Conservation (phyloP, 2,329 filamentous ascomycete genomes). For the Cordyceps tenuipes region DNA sequence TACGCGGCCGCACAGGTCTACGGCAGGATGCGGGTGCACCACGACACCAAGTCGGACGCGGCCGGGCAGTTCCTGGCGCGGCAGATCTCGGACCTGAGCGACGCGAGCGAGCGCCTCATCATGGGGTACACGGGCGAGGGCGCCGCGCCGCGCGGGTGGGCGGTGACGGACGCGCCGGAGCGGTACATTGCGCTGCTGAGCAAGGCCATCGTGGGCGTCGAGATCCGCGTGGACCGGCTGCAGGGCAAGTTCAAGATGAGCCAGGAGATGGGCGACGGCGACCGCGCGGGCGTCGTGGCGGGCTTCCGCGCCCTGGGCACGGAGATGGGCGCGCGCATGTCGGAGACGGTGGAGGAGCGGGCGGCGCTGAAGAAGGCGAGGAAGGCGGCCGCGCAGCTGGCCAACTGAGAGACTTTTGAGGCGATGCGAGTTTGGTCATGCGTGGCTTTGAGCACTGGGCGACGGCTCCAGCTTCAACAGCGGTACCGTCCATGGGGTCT, state of each 20-base stretch:
- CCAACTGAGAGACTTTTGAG: not conserved
- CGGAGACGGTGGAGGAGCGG: conserved; percentile 6
- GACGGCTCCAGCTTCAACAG: no score
- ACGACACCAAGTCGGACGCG: conserved; percentile 36
- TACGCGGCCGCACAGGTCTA: conserved; percentile 59
- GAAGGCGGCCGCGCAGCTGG: not conserved
- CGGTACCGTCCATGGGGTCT: no score
- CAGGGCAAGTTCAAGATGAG: conserved; percentile 62
- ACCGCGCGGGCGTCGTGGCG: conserved; percentile 46
- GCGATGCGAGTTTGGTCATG: not conserved
- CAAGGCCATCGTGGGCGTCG: conserved; percentile 52
- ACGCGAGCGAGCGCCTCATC: conserved; percentile 40
- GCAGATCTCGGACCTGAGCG: conserved; percentile 46
- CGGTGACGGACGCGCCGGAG: conserved; percentile 47
- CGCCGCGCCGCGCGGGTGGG: conserved; percentile 37
- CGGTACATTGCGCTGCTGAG: conserved; percentile 48
- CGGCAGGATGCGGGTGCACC: conserved; percentile 46
- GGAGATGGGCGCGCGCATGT: not conserved
- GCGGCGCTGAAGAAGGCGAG: conserved; percentile 4
- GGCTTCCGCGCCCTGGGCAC: conserved; percentile 37
- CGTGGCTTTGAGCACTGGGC: not conserved
- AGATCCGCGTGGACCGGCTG: conserved; percentile 46
- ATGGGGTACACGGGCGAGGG: conserved; percentile 41
- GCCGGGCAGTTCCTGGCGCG: conserved; percentile 39
- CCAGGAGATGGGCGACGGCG: conserved; percentile 46